phyloP scores from a whole-genome alignment of 2,329 filamentous ascomycete species.

The Harringtonia aguacate region DNA sequence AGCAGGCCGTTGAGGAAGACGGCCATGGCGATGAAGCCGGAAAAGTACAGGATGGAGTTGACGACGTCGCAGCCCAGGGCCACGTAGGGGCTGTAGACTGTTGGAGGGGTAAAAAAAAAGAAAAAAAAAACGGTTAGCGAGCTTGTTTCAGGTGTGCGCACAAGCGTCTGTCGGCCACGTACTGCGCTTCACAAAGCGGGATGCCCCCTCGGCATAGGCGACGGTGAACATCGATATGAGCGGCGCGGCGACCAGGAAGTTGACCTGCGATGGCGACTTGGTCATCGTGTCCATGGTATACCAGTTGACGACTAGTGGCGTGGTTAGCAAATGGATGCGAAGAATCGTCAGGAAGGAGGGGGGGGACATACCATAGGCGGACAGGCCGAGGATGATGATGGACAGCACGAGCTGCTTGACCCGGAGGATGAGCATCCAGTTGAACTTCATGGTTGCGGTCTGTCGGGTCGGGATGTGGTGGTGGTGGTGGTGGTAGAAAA shows the following conservation, averaged over 20 bases:
- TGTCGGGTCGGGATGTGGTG: background rate
- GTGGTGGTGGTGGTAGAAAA: background rate
- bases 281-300: slow-evolving; percentile 45
- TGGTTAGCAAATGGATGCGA: background rate
- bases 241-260: slow-evolving; percentile 46
- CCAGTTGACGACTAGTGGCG: slow-evolving; percentile 53
- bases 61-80: slow-evolving; percentile 36
- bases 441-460: slow-evolving; percentile 24
- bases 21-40: slow-evolving; percentile 46
- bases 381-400: slow-evolving; percentile 34
- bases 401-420: slow-evolving; percentile 34
- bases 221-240: slow-evolving; percentile 44
- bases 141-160: too few species aligned
- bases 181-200: slow-evolving; percentile 33
- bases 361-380: slow-evolving; percentile 32
- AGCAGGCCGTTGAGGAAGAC: slow-evolving; percentile 44
- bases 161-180: slow-evolving; percentile 9
- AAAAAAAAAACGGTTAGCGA: too few species aligned
- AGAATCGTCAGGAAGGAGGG: background rate
- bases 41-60: slow-evolving; percentile 48
- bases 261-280: slow-evolving; percentile 43
- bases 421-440: slow-evolving; percentile 31
- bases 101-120: too few species aligned
- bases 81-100: slow-evolving; percentile 36
- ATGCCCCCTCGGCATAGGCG: slow-evolving; percentile 38